These are phyloP conservation scores for Paramecium biaurelia DNA, from an alignment of 73 alveolate species.

Conservation along the genomic window DNA sequence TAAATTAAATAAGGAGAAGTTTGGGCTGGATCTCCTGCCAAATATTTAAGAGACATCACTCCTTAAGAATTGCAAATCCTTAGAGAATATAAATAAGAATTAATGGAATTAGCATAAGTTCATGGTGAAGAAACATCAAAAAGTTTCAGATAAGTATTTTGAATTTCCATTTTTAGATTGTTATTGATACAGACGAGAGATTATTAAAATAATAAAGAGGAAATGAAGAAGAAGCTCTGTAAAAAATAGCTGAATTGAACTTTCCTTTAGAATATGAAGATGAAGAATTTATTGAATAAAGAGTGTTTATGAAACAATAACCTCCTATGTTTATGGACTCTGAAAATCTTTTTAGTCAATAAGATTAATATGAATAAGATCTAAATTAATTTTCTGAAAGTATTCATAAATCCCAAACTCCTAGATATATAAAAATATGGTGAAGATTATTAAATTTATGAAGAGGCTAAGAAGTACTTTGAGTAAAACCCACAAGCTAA, in stretches of 20 bases:
- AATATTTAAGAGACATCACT: slow-evolving; percentile 79
- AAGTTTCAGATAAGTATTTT: slow-evolving; percentile 62
- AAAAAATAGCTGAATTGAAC: slow-evolving; percentile 30
- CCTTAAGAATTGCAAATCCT: slow-evolving; percentile 77
- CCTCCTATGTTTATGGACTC: slow-evolving; percentile 49
- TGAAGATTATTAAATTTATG: slow-evolving; percentile 31
- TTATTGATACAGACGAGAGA: slow-evolving; percentile 47
- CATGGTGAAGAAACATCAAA: slow-evolving; percentile 78
- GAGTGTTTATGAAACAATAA: slow-evolving; percentile 55
- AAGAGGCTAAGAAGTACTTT: slow-evolving; percentile 61
- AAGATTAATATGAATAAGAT: slow-evolving; percentile 60
- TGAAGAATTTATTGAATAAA: slow-evolving; percentile 65
- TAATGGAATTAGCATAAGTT: slow-evolving; percentile 70
- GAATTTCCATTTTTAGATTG: background rate
- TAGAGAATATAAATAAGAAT: slow-evolving; percentile 67
- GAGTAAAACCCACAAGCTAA: slow-evolving; percentile 57
- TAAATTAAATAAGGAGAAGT: slow-evolving; percentile 25
- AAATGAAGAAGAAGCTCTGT: slow-evolving; percentile 19
- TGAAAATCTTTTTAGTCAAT: slow-evolving; percentile 6
- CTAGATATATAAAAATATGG: slow-evolving; percentile 29
- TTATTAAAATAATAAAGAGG: background rate
- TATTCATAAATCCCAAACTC: background rate
- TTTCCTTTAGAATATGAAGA: slow-evolving; percentile 63
- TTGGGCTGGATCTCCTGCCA: slow-evolving; percentile 89
- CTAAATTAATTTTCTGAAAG: slow-evolving; percentile 53